Conservation (phyloP, 768 basidiomycete species). For the Termitomyces sp. region DNA sequence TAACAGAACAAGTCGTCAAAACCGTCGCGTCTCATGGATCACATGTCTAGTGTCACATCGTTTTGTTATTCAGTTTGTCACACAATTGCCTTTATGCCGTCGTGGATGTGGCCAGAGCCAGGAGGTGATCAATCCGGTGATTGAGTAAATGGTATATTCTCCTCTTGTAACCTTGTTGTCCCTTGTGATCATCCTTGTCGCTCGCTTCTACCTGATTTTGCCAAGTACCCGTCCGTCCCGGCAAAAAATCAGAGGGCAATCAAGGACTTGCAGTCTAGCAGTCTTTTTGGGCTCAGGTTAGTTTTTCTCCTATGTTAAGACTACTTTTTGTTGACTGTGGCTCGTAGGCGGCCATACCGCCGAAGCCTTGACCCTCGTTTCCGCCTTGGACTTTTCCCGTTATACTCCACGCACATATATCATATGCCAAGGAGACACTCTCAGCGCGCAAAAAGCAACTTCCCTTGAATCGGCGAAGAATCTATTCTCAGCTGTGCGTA, state of each 20-base stretch:
- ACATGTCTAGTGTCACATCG: neutral
- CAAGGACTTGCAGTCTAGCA: slow-evolving; percentile 48
- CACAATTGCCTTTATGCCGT: neutral
- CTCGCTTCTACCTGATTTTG: slow-evolving; percentile 31
- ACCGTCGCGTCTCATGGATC: neutral
- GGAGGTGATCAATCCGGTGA: too few relatives aligned
- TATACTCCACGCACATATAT: slow-evolving; percentile 82
- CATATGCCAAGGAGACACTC: slow-evolving; percentile 72
- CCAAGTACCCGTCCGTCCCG: slow-evolving; percentile 12
- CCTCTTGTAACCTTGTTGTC: neutral
- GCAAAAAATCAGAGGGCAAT: slow-evolving; percentile 2
- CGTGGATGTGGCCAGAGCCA: neutral
- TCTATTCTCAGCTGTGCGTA: slow-evolving; percentile 7
- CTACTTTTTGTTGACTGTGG: slow-evolving; percentile 7
- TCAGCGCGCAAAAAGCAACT: slow-evolving; percentile 72
- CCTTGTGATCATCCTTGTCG: slow-evolving; percentile 1
- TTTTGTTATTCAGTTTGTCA: neutral
- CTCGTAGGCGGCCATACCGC: slow-evolving; percentile 87
- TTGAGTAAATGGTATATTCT: neutral
- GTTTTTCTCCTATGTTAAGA: slow-evolving; percentile 13
- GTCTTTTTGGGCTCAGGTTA: slow-evolving; percentile 93
- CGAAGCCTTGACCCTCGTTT: slow-evolving; percentile 75
- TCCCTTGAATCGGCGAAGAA: slow-evolving; percentile 49
- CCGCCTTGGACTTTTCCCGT: slow-evolving; percentile 67
- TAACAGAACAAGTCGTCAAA: too few relatives aligned